A percentile compares a stretch with the other conserved stretches of the same genome.
These are phyloP conservation scores for Phenoliferia sp. DNA, from an alignment of 1,284 basidiomycete genomes.

Conservation along the genomic window DNA sequence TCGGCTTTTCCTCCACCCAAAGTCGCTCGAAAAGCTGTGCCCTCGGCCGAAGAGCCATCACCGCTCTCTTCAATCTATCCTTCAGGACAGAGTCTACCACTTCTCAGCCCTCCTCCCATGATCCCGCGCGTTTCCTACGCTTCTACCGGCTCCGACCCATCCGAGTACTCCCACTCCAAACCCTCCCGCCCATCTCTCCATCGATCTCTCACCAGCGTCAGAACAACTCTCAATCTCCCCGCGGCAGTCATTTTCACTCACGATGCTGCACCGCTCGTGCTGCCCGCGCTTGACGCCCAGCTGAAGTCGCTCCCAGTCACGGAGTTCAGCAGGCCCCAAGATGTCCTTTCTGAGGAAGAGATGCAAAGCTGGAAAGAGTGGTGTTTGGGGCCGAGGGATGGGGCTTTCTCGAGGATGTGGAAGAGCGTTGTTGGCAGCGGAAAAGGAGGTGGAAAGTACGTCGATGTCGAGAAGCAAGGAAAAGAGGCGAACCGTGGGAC, in stretches of 20 bases:
- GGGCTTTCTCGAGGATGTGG: background rate
- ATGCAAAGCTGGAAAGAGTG: background rate
- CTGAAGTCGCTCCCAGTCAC: constrained; percentile 1
- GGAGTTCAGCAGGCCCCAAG: background rate
- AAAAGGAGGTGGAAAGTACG: background rate
- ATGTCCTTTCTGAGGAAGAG: constrained; percentile 1
- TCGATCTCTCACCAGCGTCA: background rate
- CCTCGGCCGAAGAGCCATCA: background rate
- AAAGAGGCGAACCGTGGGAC: background rate
- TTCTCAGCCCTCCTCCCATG: background rate
- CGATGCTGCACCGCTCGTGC: constrained; percentile 38
- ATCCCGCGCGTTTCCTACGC: background rate
- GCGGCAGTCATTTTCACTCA: constrained; percentile 38
- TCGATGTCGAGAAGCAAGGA: background rate
- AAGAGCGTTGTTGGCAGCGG: background rate
- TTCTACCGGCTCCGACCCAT: background rate
- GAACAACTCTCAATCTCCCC: constrained; percentile 19
- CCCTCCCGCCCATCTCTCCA: no score
- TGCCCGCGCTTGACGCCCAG: constrained; percentile 39
- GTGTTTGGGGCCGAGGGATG: background rate
- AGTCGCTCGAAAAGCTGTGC: no score
- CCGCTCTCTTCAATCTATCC: background rate
- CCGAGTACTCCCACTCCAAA: background rate
- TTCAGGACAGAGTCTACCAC: background rate
- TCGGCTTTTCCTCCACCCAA: no score